A percentile compares a stretch with the other conserved stretches of the same genome.
Evolutionary conservation across 2,329 filamentous ascomycete species (phyloP).

Genomic region (Mollisia scopiformis): DNA sequence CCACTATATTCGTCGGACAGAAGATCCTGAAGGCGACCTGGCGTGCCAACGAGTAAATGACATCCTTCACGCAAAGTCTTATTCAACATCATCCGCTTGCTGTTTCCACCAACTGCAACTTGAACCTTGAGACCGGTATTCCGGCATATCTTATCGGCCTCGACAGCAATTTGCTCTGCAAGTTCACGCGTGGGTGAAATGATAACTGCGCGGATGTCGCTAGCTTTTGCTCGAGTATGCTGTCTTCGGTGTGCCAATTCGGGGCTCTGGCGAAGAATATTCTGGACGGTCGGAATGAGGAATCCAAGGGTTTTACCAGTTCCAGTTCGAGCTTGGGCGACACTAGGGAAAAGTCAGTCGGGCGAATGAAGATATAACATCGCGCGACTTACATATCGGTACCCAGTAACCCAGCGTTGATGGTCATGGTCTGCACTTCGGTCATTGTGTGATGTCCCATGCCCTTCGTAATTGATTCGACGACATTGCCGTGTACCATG

Average conservation of each 20-base stretch:
- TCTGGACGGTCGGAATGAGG: conserved; percentile 82
- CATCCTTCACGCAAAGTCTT: conserved; percentile 67
- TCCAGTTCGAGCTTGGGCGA: conserved; percentile 95
- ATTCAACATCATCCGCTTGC: conserved; percentile 55
- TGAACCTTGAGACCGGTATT: conserved; percentile 54
- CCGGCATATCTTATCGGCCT: conserved; percentile 57
- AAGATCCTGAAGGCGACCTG: conserved; percentile 82
- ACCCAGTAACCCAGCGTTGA: conserved; percentile 75
- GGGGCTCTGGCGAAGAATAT: conserved; percentile 67
- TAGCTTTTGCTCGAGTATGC: conserved; percentile 43
- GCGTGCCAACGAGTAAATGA: conserved; percentile 88
- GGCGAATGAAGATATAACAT: not conserved
- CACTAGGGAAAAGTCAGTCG: conserved; percentile 49
- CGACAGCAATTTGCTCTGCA: conserved; percentile 77
- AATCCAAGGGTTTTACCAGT: conserved; percentile 97
- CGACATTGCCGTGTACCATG: conserved; percentile 36
- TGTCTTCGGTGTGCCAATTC: conserved; percentile 50
- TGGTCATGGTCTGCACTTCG: conserved; percentile 84
- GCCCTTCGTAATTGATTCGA: conserved; percentile 61
- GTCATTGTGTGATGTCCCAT: conserved; percentile 89
- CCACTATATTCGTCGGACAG: conserved; percentile 58
- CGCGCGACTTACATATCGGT: conserved; percentile 40
- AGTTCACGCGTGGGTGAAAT: conserved; percentile 83
- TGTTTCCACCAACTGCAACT: conserved; percentile 86
- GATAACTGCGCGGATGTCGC: conserved; percentile 71